Base-by-base conservation (phyloP, 192 early-diverging fungal genomes). In the Mortierella claussenii region DNA sequence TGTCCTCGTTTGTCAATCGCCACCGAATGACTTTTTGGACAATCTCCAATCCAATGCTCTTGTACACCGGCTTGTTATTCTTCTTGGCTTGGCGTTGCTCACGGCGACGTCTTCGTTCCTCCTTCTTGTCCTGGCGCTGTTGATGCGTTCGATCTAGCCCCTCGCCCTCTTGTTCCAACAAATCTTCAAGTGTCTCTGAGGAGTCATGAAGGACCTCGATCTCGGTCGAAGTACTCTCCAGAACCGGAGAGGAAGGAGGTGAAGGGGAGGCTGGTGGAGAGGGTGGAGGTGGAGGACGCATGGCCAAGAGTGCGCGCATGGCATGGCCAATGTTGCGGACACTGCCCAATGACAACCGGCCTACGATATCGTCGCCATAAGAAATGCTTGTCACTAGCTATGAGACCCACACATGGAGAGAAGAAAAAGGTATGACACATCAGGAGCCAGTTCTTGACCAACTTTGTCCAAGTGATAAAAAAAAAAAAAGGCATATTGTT, bases 321-420 rank as follows among this genome's bases (percentile, higher is more conserved):
- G 73, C 64, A 24, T 76, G 73, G 6, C 64, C 51, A 43, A 76
- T 76, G 30, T 67, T 76, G 34, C 73, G 73, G 30, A 81, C 71
- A 46, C 76, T 80, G 34, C 79, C 79, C 4, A 82, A 8, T 0
- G 65, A 68, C 18, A 84, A 36, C 2, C 78, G 64, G 21, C 71
- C 66, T 2, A 84, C 63, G 0, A 80, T 64, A 54, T 82, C 78
- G 23, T 74, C 61, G 17, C 65, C 69, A 49, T 78, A 66, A 1
- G 75, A 76, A 26, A 82, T 69, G 28, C 62, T 79, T 4, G 83
- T 82, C 15, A 82, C 69, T 26, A 85, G 34, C 27, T 68, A 47
- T 28, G 10, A 34, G 1, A 24, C 7, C 31, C 0, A 12, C 52
- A 11, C 0, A 54, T 34, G 21, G 18, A 43, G 48, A 30, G 53